phyloP scores from a whole-genome alignment of 371 early-diverging fungal species.

The Mortierella sp. region DNA sequence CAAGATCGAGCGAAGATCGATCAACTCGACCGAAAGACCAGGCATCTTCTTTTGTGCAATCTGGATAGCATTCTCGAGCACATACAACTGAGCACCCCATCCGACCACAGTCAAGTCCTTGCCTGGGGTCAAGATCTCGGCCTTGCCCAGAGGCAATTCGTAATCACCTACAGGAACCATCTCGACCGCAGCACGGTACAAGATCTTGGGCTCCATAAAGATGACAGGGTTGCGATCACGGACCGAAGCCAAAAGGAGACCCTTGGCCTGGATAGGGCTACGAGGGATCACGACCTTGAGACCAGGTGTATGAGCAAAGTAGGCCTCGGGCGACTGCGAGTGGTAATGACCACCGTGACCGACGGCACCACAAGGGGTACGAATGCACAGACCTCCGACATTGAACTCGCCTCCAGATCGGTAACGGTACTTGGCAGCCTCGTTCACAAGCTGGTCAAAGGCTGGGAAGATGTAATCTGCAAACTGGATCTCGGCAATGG shows the following conservation, averaged over 20 bases:
- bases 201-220: constrained; percentile 97
- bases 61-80: constrained; percentile 90
- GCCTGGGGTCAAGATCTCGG: constrained; percentile 91
- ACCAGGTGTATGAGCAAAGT: constrained; percentile 96
- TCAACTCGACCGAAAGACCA: constrained; percentile 92
- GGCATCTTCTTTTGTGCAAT: constrained; percentile 90
- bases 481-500: constrained; percentile 99
- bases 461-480: constrained; percentile 98
- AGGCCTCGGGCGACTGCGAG: constrained; percentile 95
- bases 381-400: constrained; percentile 91
- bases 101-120: constrained; percentile 94
- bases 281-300: constrained; percentile 95
- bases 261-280: constrained; percentile 97
- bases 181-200: constrained; percentile 97
- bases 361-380: constrained; percentile 95
- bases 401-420: constrained; percentile 94
- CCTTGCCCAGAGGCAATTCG: constrained; percentile 92
- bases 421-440: constrained; percentile 98
- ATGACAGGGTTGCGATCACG: constrained; percentile 95
- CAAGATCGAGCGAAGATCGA: constrained; percentile 92
- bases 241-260: constrained; percentile 91
- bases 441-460: constrained; percentile 99
- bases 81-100: constrained; percentile 95
- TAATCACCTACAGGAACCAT: constrained; percentile 96
- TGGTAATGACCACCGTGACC: constrained; percentile 99